A percentile compares a stretch with the other conserved stretches of the same genome.
These are phyloP conservation scores for Leishmania mexicana DNA, from an alignment of 208 protist species.

Conservation along the genomic window DNA sequence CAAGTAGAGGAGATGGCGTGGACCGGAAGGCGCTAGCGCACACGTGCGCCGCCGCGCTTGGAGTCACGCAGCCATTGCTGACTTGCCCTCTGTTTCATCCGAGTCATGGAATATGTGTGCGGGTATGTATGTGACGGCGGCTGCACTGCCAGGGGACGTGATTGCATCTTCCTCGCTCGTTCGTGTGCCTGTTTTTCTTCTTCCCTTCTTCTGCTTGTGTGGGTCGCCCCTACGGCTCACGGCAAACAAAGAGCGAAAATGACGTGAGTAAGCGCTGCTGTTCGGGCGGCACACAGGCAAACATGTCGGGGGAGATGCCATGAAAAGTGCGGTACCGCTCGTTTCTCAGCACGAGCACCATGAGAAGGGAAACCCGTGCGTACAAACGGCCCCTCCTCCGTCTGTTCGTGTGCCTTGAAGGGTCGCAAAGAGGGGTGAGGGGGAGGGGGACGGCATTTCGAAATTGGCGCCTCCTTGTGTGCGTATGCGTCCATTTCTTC, in stretches of 20 bases:
- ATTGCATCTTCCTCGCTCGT: background rate
- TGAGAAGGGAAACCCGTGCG: background rate
- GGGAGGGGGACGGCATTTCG: background rate
- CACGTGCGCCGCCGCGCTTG: background rate
- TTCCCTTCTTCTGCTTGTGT: background rate
- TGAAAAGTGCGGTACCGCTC: background rate
- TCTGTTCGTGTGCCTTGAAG: background rate
- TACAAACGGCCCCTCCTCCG: background rate
- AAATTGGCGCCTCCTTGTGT: background rate
- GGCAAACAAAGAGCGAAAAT: background rate
- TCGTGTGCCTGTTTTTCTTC: background rate
- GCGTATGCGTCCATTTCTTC: background rate
- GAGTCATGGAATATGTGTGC: background rate
- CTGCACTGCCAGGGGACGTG: background rate
- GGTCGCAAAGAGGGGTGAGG: background rate
- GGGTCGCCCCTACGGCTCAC: background rate
- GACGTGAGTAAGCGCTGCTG: background rate
- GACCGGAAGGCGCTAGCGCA: background rate
- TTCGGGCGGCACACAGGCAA: background rate
- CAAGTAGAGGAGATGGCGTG: slow-evolving; percentile 17
- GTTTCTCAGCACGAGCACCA: background rate
- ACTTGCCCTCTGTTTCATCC: background rate
- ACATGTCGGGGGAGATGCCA: background rate
- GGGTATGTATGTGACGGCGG: background rate
- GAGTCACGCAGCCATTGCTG: background rate